Base-by-base conservation (phyloP, 2,329 filamentous ascomycete species). In the Trichoderma sp. region DNA sequence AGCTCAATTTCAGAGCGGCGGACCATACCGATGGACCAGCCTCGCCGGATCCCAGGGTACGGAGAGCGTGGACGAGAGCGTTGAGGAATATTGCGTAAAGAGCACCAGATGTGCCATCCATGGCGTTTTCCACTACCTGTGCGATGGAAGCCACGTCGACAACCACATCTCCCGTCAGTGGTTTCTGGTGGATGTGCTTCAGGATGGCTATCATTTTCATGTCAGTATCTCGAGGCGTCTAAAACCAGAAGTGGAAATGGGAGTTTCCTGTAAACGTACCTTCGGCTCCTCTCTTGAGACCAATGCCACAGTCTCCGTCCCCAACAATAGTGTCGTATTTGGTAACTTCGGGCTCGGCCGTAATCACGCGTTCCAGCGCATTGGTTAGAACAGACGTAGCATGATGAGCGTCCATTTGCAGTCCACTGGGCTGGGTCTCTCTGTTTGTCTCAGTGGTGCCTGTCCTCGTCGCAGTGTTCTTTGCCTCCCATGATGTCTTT, bases 251-350 rank as follows among this genome's bases (percentile, higher is more conserved):
- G 27, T n/a, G 4, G 12, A n/a, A 39, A 7, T 37, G 39, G 15
- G 4, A 25, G 4, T 32, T 37, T 50, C 9, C n/a, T 9, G 19
- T n/a, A 25, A 25, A 73, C 80, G 76, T 78, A 85, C 83, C 87
- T 84, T 97, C 90, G n/a, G 93, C 93, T 58, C 93, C 93, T 70
- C 93, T 89, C 81, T 92, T 93, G 70, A 97, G 82, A 5, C 92
- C 92, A 68, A 93, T 92, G 10, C 93, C 93, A 74, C 93, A 97
- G 79, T 97, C 93, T 56, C 93, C 93, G 75, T 97, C 93, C 50
- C 93, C 93, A 27, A 97, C 92, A 13, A 95, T 87, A 0, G 92
- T 96, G 75, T 93, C 91, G 73, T 88, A 93, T 59, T 82, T 85
- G 0, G 91, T 93, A 60, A 93, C 84, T 60, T 92, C 89, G 1